Evolutionary conservation across 2,329 filamentous ascomycete species (phyloP).

Genomic region (Fusarium subglutinans): DNA sequence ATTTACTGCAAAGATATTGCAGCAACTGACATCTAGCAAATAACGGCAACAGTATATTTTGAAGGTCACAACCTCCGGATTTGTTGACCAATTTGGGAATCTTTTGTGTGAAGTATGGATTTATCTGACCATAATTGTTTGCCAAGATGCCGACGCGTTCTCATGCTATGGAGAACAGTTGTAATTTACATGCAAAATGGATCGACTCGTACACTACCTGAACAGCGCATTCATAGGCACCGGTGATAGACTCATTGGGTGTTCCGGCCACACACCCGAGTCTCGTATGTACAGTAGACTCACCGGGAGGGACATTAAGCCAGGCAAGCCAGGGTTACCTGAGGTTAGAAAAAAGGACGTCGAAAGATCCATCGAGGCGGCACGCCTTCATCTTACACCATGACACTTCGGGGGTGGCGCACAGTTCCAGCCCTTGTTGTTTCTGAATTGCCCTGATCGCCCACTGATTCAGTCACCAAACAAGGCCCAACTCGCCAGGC

Average conservation of each 20-base stretch:
- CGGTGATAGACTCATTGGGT: slow-evolving; percentile 1
- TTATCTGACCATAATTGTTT: not conserved
- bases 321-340: not conserved
- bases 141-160: not conserved
- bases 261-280: not conserved
- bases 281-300: not conserved
- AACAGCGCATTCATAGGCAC: slow-evolving; percentile 12
- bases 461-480: not conserved
- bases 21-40: not conserved
- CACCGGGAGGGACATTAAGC: slow-evolving; percentile 2
- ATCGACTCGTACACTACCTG: slow-evolving; percentile 21
- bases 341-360: not conserved
- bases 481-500: slow-evolving; percentile 8
- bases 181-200: slow-evolving; percentile 11
- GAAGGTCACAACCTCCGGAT: not conserved
- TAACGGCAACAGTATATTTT: not conserved
- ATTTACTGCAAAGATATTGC: not conserved
- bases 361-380: slow-evolving; percentile 22
- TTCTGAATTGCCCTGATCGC: no score
- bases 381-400: slow-evolving; percentile 14
- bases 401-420: slow-evolving; percentile 34
- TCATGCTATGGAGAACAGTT: slow-evolving; percentile 2
- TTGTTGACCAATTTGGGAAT: not conserved
- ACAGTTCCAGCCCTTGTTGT: slow-evolving; percentile 17
- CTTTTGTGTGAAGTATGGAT: not conserved